Evolutionary conservation across 495 filamentous ascomycete species (phyloP), one percentile per base, ranked within the genome.

Genomic region (Hypoxylon trugodes): DNA sequence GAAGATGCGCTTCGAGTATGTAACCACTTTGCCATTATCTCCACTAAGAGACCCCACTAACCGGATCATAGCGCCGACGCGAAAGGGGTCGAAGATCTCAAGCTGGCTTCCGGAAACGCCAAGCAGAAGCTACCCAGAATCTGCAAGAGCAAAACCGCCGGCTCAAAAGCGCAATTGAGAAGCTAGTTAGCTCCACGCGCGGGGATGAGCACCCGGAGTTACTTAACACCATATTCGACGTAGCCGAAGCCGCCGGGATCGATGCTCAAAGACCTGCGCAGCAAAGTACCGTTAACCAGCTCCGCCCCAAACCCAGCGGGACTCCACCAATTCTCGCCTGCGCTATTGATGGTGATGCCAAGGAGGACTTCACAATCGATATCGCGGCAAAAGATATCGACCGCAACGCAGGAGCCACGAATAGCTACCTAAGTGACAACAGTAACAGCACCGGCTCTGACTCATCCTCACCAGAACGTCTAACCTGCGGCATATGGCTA

Each of bases 401-500:
- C 9, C 16, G 19, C 9, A 35, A 18, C 18, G 2, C 26, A 19
- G 30, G 9, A 7, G 13, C 26, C 24, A 8, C 30, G 45, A 22
- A 6, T 21, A 2, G 15, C 9, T 21, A n/a, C n/a, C n/a, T n/a
- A n/a, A n/a, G n/a, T n/a, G n/a, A n/a, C n/a, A n/a, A n/a, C n/a
- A n/a, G n/a, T n/a, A n/a, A n/a, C n/a, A n/a, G n/a, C n/a, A n/a
- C 16, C 26, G 8, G 4, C 26, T 33, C 18, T 1, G 9, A 32
- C 13, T 1, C 6, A 32, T 10, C 42, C 35, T 33, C 59, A 3
- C n/a, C 41, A 13, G 41, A 32, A 25, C 35, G 50, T 49, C 49
- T 62, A n/a, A 47, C 19, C 33, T 54, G 59, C 25, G 59, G 59
- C 21, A 38, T 62, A 41, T 62, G 50, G 59, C 13, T 62, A 16